Percentiles rank a stretch among this genome's conserved stretches.
Conservation (phyloP, 2,329 filamentous ascomycete genomes). For the Penicillium polonicum region DNA sequence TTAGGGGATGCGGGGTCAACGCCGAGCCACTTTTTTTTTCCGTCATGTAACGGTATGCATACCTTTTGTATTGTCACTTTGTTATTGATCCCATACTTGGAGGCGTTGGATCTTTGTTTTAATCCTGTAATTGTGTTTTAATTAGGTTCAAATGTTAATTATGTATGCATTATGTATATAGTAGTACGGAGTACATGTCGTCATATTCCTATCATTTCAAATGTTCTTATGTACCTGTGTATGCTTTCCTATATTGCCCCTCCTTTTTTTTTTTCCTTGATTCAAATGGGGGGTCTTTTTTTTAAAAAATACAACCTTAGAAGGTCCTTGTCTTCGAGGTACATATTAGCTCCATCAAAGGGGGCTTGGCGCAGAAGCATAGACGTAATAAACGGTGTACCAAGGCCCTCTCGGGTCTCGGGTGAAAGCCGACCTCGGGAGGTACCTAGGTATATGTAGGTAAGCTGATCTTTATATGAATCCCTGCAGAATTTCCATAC, state of each 20-base stretch:
- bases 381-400: background rate
- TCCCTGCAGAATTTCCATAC: background rate
- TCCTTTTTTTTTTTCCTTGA: too few relatives aligned
- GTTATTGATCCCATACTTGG: background rate
- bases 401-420: background rate
- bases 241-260: too few relatives aligned
- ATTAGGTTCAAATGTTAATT: too few relatives aligned
- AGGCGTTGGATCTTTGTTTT: too few relatives aligned
- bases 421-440: background rate
- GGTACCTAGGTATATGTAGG: background rate
- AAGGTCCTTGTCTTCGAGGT: too few relatives aligned
- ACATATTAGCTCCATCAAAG: background rate
- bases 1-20: conserved; percentile 4
- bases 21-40: background rate
- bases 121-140: too few relatives aligned
- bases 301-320: too few relatives aligned
- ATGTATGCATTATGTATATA: too few relatives aligned
- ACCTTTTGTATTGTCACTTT: background rate
- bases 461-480: background rate
- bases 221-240: too few relatives aligned
- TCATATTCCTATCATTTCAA: too few relatives aligned
- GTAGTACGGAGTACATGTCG: too few relatives aligned
- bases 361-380: background rate
- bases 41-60: background rate
- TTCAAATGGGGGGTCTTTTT: too few relatives aligned